Conservation (phyloP, 2,329 filamentous ascomycete genomes). For the Neurospora sp. region DNA sequence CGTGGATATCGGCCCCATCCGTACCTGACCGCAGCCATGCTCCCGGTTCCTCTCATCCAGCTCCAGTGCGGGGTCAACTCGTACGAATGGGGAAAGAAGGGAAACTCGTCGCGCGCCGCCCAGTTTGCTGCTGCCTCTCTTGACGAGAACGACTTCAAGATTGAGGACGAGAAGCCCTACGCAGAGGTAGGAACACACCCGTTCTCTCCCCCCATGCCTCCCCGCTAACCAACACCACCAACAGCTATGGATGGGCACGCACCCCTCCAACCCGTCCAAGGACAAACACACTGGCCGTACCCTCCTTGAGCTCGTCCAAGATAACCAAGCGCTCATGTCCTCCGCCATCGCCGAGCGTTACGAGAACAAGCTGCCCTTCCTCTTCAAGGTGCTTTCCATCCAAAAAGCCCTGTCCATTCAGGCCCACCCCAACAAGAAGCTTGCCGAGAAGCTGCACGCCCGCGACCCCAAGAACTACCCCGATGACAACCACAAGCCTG, state of each 20-base stretch:
- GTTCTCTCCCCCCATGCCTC: no score
- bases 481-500: constrained; percentile 98
- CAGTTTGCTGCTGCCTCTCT: constrained; percentile 75
- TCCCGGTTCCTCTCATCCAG: constrained; percentile 63
- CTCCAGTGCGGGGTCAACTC: constrained; percentile 92
- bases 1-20: not conserved
- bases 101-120: constrained; percentile 77
- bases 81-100: constrained; percentile 98
- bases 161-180: constrained; percentile 84
- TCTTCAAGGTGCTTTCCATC: constrained; percentile 97
- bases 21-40: not conserved
- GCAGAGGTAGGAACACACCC: constrained; percentile 56
- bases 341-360: constrained; percentile 64
- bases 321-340: constrained; percentile 77
- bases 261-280: constrained; percentile 90
- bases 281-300: constrained; percentile 76
- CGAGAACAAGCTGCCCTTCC: constrained; percentile 76
- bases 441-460: constrained; percentile 79
- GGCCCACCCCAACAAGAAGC: constrained; percentile 91
- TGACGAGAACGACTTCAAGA: constrained; percentile 59
- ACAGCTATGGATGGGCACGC: constrained; percentile 98
- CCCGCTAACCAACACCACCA: not conserved
- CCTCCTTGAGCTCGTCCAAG: constrained; percentile 76
- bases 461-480: constrained; percentile 90
- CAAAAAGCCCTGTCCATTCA: constrained; percentile 95